Evolutionary conservation across 768 basidiomycete species (phyloP), one percentile per base, ranked within the genome.

Genomic region (Coprinopsis marcescibilis): DNA sequence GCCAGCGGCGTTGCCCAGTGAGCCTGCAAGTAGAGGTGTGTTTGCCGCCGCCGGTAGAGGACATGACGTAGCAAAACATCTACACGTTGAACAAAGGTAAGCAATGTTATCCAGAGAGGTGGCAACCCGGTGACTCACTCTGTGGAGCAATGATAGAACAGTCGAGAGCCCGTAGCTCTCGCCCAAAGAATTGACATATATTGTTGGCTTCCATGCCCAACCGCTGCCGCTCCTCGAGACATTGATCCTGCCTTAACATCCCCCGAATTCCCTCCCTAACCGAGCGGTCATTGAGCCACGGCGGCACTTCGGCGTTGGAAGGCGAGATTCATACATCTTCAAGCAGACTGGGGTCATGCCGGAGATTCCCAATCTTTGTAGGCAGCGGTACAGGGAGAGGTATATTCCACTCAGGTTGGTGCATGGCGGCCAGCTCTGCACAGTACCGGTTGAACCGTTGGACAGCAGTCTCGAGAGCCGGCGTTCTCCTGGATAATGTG

Each of bases 321-420:
- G 55, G 57, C 0, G 45, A 52, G 3, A 69, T 65, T 67, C 66
- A 71, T 0, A 70, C 56, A 40, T 70, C 68, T 37, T 69, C 58
- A 57, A 68, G 58, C 0, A 73, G 52, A 0, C 32, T 40, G 0
- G 60, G 35, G 6, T 52, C 34, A 6, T 61, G 52, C 2, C 55
- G 55, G 4, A 66, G 57, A 2, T 36, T 34, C 2, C 39, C 25
- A 0, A 73, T 49, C 15, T 66, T 48, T 0, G 55, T 60, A 0
- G 62, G 63, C 0, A 72, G 60, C 0, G 58, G 57, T 1, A 38
- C 7, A 0, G 67, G 71, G 14, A 68, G 25, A 0, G 65, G 65
- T 10, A 72, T 62, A 0, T 27, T 17, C 32, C 57, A 63, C 8
- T 45, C 20, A 0, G 53, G 53, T 65, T 50, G 2, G 15, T 20